These are phyloP conservation scores for Tricholomella constricta DNA, from an alignment of 768 basidiomycete species.

Conservation along the genomic window DNA sequence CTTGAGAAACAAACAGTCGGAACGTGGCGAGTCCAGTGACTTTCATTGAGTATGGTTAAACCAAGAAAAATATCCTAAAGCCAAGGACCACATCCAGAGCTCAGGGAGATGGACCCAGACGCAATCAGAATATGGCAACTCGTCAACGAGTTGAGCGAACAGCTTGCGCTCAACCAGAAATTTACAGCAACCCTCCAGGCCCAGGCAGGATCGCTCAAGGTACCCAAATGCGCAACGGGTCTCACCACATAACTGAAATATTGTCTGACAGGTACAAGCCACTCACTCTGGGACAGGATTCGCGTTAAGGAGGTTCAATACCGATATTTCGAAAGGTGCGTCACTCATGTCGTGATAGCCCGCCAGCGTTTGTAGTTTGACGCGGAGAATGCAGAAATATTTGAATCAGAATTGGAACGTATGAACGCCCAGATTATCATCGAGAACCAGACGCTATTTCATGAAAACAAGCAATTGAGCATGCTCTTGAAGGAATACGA, in stretches of 20 bases:
- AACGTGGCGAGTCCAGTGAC: neutral
- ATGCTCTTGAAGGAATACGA: constrained; percentile 93
- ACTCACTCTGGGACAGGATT: constrained; percentile 71
- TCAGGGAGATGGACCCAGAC: constrained; percentile 58
- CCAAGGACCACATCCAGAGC: neutral
- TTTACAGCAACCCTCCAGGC: constrained; percentile 66
- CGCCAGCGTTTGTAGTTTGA: neutral
- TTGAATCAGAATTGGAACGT: constrained; percentile 91
- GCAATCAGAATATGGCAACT: constrained; percentile 77
- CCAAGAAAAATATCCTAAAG: neutral
- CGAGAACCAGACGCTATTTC: constrained; percentile 89
- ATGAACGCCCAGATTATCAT: constrained; percentile 87
- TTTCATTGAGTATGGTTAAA: neutral
- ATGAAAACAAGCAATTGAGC: constrained; percentile 95
- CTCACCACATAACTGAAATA: constrained; percentile 12
- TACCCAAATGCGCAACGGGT: constrained; percentile 32
- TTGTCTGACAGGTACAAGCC: constrained; percentile 65
- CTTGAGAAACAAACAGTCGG: neutral
- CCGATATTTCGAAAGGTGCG: constrained; percentile 83
- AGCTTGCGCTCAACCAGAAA: constrained; percentile 81
- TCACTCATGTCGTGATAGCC: neutral
- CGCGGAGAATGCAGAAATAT: constrained; percentile 63
- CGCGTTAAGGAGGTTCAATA: constrained; percentile 80
- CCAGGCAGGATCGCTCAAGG: constrained; percentile 76
- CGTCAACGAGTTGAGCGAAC: constrained; percentile 79